A percentile compares a stretch with the other conserved stretches of the same genome.
These are phyloP conservation scores for Aspergillus udagawae DNA, from an alignment of 2,329 filamentous ascomycete species.

Conservation along the genomic window DNA sequence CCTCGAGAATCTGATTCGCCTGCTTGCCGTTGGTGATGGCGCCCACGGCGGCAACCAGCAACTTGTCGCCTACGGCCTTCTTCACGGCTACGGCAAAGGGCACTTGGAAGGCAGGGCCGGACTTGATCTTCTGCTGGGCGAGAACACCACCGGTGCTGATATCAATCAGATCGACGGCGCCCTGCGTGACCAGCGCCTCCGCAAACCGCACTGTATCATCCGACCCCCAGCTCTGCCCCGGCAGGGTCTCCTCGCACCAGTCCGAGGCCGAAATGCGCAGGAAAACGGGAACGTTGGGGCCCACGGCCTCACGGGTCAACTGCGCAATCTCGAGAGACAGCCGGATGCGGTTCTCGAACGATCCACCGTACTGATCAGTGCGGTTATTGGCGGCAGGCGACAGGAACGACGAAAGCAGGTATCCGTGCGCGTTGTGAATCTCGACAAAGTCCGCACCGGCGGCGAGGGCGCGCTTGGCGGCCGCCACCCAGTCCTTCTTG, in stretches of 20 bases:
- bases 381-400: slow-evolving; percentile 67
- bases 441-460: slow-evolving; percentile 76
- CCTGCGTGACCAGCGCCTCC: slow-evolving; percentile 62
- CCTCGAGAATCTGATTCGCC: slow-evolving; percentile 59
- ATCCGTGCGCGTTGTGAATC: slow-evolving; percentile 76
- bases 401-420: slow-evolving; percentile 67
- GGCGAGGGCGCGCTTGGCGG: slow-evolving; percentile 57
- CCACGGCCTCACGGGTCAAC: slow-evolving; percentile 58
- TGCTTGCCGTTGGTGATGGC: slow-evolving; percentile 65
- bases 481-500: slow-evolving; percentile 59
- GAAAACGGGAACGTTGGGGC: slow-evolving; percentile 66
- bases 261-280: slow-evolving; percentile 71
- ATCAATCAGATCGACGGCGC: slow-evolving; percentile 74
- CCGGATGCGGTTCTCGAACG: slow-evolving; percentile 61
- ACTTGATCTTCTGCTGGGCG: slow-evolving; percentile 39
- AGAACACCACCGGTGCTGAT: slow-evolving; percentile 73
- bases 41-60: slow-evolving; percentile 73
- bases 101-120: slow-evolving; percentile 66
- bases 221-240: slow-evolving; percentile 62
- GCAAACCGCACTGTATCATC: slow-evolving; percentile 63
- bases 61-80: slow-evolving; percentile 64
- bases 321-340: slow-evolving; percentile 66
- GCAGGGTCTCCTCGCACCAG: slow-evolving; percentile 62
- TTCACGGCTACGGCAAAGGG: slow-evolving; percentile 70
- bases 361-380: slow-evolving; percentile 53